Base-by-base conservation (phyloP, 2,329 filamentous ascomycete species). In the Fusarium staphyleae region DNA sequence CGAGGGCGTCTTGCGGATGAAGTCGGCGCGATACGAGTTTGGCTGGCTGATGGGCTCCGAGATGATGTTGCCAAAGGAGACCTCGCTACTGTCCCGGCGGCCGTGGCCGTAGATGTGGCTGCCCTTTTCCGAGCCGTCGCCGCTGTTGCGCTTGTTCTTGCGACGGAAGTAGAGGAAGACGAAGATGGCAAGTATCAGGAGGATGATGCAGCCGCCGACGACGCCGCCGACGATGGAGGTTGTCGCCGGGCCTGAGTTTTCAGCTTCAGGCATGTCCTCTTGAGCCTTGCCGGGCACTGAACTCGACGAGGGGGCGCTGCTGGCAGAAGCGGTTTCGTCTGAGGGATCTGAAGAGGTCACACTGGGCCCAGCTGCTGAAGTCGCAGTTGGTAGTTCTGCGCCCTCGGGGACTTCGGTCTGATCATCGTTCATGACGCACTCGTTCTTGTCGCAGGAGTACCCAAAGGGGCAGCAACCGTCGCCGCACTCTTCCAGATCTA, bases 401-500 rank as follows among this genome's bases (percentile, higher is more conserved):
- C 66, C 68, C 47, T 70, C 74, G 16, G 75, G 76, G 32, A 62
- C n/a, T 26, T 69, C 57, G 8, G 72, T 70, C 66, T 87, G 82
- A 65, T 87, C 79, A 13, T 73, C 57, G 56, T 85, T 71, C 62
- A 74, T 77, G 10, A 77, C 69, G 64, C 88, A 91, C 55, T 75
- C 57, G n/a, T 74, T 74, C 45, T 68, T 69, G 29, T 80, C 72
- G 73, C 89, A 93, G 2, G 76, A 74, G 73, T 87, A 92, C 3
- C 89, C 89, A 70, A 87, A 87, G 0, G 89, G 89, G 68, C 89
- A 93, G 72, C 89, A 93, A 18, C 47, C 71, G 14, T 65, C 69
- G 12, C 81, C 86, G 63, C 89, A 92, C 15, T 73, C 78, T 2
- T 75, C 72, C 12, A 92, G 75, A 10, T 76, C 73, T 9, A 81